A percentile compares a stretch with the other conserved stretches of the same genome.
Evolutionary conservation across 352 stramenopile species (phyloP).

Genomic region (Thraustotheca clavata): DNA sequence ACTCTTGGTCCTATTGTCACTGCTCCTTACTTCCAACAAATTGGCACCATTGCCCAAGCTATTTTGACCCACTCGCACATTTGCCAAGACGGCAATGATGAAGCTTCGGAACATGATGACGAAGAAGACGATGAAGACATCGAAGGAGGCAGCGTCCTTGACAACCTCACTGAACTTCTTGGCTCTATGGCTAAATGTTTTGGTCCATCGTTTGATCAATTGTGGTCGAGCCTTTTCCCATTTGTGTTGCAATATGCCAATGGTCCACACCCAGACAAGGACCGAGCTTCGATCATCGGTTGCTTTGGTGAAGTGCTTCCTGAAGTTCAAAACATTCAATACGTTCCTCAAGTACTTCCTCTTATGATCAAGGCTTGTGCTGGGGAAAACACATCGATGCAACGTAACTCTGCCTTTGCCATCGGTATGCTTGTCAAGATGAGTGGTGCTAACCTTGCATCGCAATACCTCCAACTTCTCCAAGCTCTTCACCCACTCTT

Average conservation of each 20-base stretch:
- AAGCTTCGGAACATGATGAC: slow-evolving; percentile 83
- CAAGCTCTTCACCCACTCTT: slow-evolving; percentile 89
- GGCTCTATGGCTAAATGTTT: slow-evolving; percentile 91
- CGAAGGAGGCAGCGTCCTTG: slow-evolving; percentile 91
- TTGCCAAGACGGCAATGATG: slow-evolving; percentile 84
- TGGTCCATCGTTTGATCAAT: slow-evolving; percentile 85
- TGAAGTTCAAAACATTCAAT: slow-evolving; percentile 80
- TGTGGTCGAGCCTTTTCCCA: slow-evolving; percentile 87
- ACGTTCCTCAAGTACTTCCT: slow-evolving; percentile 84
- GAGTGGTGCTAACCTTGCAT: slow-evolving; percentile 57
- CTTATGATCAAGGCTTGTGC: slow-evolving; percentile 84
- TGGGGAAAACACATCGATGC: slow-evolving; percentile 89
- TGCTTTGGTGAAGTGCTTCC: slow-evolving; percentile 93
- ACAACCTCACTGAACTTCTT: slow-evolving; percentile 90
- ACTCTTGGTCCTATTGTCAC: slow-evolving; percentile 88
- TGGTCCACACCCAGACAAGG: slow-evolving; percentile 79
- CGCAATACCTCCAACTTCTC: slow-evolving; percentile 87
- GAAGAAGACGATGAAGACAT: slow-evolving; percentile 89
- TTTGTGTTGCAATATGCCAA: slow-evolving; percentile 88
- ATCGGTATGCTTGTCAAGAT: slow-evolving; percentile 88
- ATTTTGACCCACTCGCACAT: slow-evolving; percentile 84
- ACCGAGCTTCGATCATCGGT: slow-evolving; percentile 91
- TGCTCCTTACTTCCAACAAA: slow-evolving; percentile 81
- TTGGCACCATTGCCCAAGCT: slow-evolving; percentile 80
- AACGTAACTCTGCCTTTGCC: slow-evolving; percentile 93